phyloP scores from a whole-genome alignment of 768 basidiomycete species.

The Saitozyma podzolica region DNA sequence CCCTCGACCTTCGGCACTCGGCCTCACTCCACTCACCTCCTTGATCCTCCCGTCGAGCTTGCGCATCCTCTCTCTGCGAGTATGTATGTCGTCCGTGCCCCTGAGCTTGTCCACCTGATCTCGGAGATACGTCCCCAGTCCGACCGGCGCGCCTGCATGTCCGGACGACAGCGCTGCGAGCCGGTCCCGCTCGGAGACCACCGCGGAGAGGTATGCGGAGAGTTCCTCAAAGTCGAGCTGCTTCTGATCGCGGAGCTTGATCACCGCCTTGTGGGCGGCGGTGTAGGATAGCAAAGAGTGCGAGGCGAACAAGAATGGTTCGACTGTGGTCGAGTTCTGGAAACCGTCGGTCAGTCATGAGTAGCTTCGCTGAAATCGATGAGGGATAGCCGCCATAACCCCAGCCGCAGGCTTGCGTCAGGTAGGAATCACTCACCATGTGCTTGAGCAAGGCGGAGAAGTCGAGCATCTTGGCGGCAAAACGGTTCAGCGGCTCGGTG shows the following conservation, averaged over 20 bases:
- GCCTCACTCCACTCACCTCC: conserved; percentile 64
- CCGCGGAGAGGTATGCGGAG: conserved; percentile 88
- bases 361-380: background rate
- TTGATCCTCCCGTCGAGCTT: conserved; percentile 93
- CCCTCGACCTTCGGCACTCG: background rate
- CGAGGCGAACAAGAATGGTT: conserved; percentile 84
- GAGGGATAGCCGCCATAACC: background rate
- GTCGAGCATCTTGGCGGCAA: conserved; percentile 92
- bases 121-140: conserved; percentile 82
- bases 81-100: conserved; percentile 89
- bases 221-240: conserved; percentile 98
- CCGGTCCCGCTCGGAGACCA: conserved; percentile 88
- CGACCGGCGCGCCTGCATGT: conserved; percentile 73
- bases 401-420: too few species aligned
- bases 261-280: conserved; percentile 85
- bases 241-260: conserved; percentile 95
- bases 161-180: conserved; percentile 84
- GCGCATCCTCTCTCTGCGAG: conserved; percentile 86
- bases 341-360: background rate
- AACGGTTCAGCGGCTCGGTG: conserved; percentile 94
- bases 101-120: conserved; percentile 89
- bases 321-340: conserved; percentile 84
- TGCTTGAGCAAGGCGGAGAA: conserved; percentile 88
- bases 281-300: conserved; percentile 93
- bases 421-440: conserved; percentile 58